Conservation (phyloP, 2,329 filamentous ascomycete species). For the Arthrocladium fulminans region DNA sequence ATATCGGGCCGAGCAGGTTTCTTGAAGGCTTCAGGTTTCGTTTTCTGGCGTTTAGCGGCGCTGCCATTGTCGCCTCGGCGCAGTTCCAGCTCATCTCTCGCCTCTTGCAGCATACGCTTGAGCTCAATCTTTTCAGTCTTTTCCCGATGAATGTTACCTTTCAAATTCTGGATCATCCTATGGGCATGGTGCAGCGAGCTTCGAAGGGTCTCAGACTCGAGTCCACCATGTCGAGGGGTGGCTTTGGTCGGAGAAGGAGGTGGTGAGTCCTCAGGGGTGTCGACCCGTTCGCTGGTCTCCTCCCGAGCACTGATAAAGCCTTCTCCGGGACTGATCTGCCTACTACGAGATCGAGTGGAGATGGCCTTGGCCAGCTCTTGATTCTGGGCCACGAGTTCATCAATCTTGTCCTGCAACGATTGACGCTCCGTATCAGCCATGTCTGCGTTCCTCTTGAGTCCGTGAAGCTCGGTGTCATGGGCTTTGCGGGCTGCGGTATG, state of each 20-base stretch:
- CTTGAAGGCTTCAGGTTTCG: conserved; percentile 61
- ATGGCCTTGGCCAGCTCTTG: conserved; percentile 81
- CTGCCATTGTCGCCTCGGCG: conserved; percentile 45
- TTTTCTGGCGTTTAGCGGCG: conserved; percentile 49
- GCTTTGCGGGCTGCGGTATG: conserved; percentile 67
- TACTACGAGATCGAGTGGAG: conserved; percentile 59
- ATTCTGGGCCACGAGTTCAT: conserved; percentile 81
- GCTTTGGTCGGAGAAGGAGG: conserved; percentile 84
- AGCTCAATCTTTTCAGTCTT: conserved; percentile 98
- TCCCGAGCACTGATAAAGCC: conserved; percentile 1
- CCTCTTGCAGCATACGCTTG: conserved; percentile 88
- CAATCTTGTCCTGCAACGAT: conserved; percentile 73
- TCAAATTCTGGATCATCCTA: conserved; percentile 89
- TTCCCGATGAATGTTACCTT: conserved; percentile 89
- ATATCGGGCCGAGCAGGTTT: conserved; percentile 64
- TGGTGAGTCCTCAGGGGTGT: conserved; percentile 81
- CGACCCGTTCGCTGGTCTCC: conserved; percentile 43
- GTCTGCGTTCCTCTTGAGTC: conserved; percentile 68
- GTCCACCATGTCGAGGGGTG: conserved; percentile 76
- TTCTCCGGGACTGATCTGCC: conserved; percentile 42
- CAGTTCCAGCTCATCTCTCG: conserved; percentile 78
- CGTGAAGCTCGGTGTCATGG: conserved; percentile 80
- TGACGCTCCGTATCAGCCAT: conserved; percentile 69
- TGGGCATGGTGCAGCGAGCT: conserved; percentile 91
- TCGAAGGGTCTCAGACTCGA: conserved; percentile 94